A percentile compares a stretch with the other conserved stretches of the same genome.
phyloP scores from a whole-genome alignment of 2,329 filamentous ascomycete species.

The Pseudofabraea citricarpa region DNA sequence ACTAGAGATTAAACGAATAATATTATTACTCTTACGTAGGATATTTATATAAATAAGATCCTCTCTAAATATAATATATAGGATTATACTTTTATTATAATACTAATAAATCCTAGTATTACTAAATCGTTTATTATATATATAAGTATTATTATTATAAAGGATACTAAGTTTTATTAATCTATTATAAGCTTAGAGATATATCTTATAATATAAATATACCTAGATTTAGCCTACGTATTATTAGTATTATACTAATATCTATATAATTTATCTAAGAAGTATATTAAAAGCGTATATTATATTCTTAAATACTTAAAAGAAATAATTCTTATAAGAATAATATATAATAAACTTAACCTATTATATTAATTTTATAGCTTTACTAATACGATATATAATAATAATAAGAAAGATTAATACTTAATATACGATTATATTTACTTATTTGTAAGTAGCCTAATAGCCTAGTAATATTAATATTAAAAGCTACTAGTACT shows the following conservation, averaged over 20 bases:
- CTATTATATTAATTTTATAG: too few relatives aligned
- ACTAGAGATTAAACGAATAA: not conserved
- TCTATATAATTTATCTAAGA: not conserved
- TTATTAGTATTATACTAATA: not conserved
- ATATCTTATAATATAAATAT: not conserved
- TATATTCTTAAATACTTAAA: not conserved
- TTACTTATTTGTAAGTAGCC: not conserved
- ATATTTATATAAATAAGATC: not conserved
- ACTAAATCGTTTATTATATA: not conserved
- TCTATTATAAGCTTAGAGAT: not conserved
- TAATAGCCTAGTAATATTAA: not conserved
- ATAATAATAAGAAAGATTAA: too few relatives aligned
- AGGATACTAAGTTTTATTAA: not conserved
- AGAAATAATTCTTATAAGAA: not conserved
- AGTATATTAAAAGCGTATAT: not conserved
- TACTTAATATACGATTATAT: not conserved
- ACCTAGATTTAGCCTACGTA: not conserved
- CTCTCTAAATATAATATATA: not conserved
- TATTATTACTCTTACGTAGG: not conserved
- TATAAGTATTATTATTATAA: not conserved
- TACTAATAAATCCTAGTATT: not conserved
- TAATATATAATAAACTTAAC: not conserved
- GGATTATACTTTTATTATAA: not conserved
- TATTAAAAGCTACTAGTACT: not conserved
- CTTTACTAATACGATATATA: too few relatives aligned